Base-by-base conservation (phyloP, 495 filamentous ascomycete genomes). In the Penicillium angulare region DNA sequence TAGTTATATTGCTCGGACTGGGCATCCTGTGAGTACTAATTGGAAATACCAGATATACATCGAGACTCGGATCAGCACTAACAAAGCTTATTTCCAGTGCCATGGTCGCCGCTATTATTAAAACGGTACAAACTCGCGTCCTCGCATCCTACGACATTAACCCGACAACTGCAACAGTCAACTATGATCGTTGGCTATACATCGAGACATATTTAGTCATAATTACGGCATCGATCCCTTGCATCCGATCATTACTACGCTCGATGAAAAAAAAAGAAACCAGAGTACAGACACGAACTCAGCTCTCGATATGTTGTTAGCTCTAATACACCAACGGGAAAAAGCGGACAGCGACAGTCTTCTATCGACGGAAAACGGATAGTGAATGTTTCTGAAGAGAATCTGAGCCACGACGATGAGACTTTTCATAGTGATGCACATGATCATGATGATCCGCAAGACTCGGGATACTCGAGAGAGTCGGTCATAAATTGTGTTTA, bases 1-100 rank as follows among this genome's bases (percentile, higher is more conserved):
- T 81, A 33, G 63, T 69, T 4, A 31, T 55, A 16, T 61, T 79
- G 5, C 64, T 80, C 6, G 67, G 77, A 4, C 54, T 78, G 20
- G 78, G 78, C 0, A 61, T 72, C 21, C 57, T 78, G 74, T 80
- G 53, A 47, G 74, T 53, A 3, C 2, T 7, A 7, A 22, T 20
- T 17, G 0, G n/a, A n/a, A n/a, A n/a, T n/a, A n/a, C n/a, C n/a
- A n/a, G n/a, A n/a, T 35, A 31, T 31, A 9, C 8, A 6, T 6
- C 8, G 8, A 6, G 12, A 8, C 7, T 18, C n/a, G 12, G n/a
- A 36, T 7, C 18, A 6, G 9, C 10, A 17, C 21, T 16, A 9
- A 20, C 18, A n/a, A 22, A 16, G 22, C 5, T 36, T 40, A 0
- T 4, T 16, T 33, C 2, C 4, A 68, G 65, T 48, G 63, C 65